Evolutionary conservation across 2,329 filamentous ascomycete genomes (phyloP), one percentile per base, ranked within the genome.

Genomic region (Scolecobasidium constrictum): DNA sequence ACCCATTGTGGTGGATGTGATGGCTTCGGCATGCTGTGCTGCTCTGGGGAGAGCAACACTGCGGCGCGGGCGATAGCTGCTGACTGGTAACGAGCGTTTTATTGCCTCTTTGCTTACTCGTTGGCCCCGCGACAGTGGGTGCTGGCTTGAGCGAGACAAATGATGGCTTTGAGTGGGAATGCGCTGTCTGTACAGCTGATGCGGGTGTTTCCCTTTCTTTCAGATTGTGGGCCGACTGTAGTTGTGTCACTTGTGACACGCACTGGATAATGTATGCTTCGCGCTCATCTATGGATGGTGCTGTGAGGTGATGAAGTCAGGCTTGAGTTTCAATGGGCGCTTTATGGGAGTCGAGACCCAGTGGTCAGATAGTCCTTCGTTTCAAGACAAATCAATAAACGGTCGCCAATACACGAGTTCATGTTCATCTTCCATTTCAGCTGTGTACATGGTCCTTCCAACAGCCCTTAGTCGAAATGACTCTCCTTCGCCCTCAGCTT

Each of bases 401-500:
- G n/a, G n/a, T n/a, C n/a, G n/a, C n/a, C n/a, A n/a, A n/a, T n/a
- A n/a, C n/a, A n/a, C n/a, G n/a, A n/a, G n/a, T n/a, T n/a, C n/a
- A n/a, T n/a, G n/a, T n/a, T n/a, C n/a, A n/a, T n/a, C n/a, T n/a
- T n/a, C n/a, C n/a, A n/a, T n/a, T n/a, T n/a, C n/a, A n/a, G n/a
- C n/a, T n/a, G n/a, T n/a, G n/a, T n/a, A n/a, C n/a, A n/a, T n/a
- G n/a, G n/a, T n/a, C n/a, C n/a, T n/a, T n/a, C n/a, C n/a, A n/a
- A n/a, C n/a, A n/a, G n/a, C n/a, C n/a, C n/a, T n/a, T n/a, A n/a
- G n/a, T n/a, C n/a, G n/a, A n/a, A n/a, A n/a, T n/a, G n/a, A n/a
- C n/a, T n/a, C n/a, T n/a, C n/a, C n/a, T n/a, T n/a, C n/a, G n/a
- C 78, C 78, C 18, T 77, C 77, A 48, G 23, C 21, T 38, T 16